Percentiles rank a stretch among this genome's conserved stretches.
Conservation (phyloP, 2,329 filamentous ascomycete species). For the Xylaria sp. region DNA sequence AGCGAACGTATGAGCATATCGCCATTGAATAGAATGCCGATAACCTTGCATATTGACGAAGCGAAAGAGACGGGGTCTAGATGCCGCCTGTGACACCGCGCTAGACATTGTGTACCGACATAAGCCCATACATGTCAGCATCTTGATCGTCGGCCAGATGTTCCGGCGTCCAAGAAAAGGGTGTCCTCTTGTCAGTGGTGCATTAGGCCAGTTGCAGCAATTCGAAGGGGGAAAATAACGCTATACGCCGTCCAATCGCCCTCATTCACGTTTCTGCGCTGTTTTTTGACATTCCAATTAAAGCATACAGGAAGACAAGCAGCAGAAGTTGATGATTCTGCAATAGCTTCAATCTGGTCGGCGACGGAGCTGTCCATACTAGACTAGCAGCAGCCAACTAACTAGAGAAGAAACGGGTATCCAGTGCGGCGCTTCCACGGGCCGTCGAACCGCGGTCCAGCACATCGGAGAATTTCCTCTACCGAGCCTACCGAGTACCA, state of each 20-base stretch:
- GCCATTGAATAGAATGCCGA: slow-evolving; percentile 7
- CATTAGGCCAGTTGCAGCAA: background rate
- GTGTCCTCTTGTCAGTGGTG: background rate
- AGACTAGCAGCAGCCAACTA: slow-evolving; percentile 1
- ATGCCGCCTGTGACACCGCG: slow-evolving; percentile 15
- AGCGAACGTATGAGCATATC: slow-evolving; percentile 22
- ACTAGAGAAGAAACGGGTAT: slow-evolving; percentile 11
- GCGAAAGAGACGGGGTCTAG: slow-evolving; percentile 22
- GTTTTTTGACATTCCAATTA: background rate
- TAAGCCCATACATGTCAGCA: slow-evolving; percentile 23
- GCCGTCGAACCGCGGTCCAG: slow-evolving; percentile 43
- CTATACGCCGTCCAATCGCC: background rate
- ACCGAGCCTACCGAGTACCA: slow-evolving; percentile 25
- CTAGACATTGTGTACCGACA: slow-evolving; percentile 25
- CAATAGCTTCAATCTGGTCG: slow-evolving; percentile 13
- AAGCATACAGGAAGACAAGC: slow-evolving; percentile 1
- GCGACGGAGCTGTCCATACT: background rate
- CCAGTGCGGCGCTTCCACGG: slow-evolving; percentile 43
- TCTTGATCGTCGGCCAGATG: slow-evolving; percentile 25
- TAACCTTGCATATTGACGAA: slow-evolving; percentile 29
- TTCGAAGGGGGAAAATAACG: background rate
- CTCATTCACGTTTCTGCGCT: background rate
- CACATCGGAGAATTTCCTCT: slow-evolving; percentile 43
- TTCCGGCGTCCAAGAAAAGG: slow-evolving; percentile 20
- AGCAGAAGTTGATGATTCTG: slow-evolving; percentile 13